phyloP scores from a whole-genome alignment of 208 protist genomes.

The Leptomonas seymouri region DNA sequence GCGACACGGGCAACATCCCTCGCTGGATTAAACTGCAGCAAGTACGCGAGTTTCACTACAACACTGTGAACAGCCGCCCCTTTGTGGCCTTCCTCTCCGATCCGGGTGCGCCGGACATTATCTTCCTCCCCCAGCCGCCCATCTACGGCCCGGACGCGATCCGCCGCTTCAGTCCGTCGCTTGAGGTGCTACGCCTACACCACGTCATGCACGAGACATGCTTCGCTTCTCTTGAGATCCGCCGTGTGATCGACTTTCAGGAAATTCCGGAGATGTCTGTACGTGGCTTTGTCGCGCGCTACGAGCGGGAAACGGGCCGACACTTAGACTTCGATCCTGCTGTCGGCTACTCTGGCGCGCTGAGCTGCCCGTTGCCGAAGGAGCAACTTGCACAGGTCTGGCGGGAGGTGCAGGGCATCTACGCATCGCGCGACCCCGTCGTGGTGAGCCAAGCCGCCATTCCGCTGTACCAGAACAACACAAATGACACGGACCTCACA shows the following conservation, averaged over 20 bases:
- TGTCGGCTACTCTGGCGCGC: conserved; percentile 31
- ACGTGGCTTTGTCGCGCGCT: conserved; percentile 33
- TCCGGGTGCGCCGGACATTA: conserved; percentile 49
- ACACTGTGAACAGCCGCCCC: conserved; percentile 40
- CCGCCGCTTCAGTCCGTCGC: conserved; percentile 40
- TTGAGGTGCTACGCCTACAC: conserved; percentile 38
- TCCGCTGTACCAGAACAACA: conserved; percentile 48
- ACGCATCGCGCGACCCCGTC: conserved; percentile 34
- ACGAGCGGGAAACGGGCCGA: conserved; percentile 33
- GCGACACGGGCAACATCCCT: conserved; percentile 60
- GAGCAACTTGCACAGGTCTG: conserved; percentile 63
- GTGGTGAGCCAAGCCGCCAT: conserved; percentile 41
- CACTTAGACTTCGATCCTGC: conserved; percentile 43
- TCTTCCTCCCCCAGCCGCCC: conserved; percentile 67
- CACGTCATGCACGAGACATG: conserved; percentile 58
- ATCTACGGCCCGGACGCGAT: conserved; percentile 44
- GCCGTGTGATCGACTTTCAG: conserved; percentile 46
- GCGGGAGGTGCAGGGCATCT: conserved; percentile 47
- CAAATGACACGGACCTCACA: conserved; percentile 35
- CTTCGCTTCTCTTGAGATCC: conserved; percentile 52
- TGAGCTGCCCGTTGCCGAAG: conserved; percentile 67
- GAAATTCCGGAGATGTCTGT: conserved; percentile 32
- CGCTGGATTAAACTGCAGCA: conserved; percentile 60
- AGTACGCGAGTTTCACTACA: conserved; percentile 59
- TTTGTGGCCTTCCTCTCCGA: conserved; percentile 67